Evolutionary conservation across 2,329 filamentous ascomycete genomes (phyloP).

Genomic region (Phialophora macrospora): DNA sequence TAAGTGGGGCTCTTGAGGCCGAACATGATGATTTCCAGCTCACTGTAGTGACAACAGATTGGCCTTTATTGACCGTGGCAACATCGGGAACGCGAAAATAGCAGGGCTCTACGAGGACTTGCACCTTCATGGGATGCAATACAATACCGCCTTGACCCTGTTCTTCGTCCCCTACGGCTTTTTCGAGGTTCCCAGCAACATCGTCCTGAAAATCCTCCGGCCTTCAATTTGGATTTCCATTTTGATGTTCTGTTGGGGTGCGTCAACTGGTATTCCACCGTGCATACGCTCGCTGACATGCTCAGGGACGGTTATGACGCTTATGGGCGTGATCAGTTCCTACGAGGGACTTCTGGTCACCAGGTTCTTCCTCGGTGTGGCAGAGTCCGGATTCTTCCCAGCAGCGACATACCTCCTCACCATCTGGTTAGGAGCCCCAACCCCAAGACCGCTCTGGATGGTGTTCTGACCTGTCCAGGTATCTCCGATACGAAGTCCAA

Average conservation of each 20-base stretch:
- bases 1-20: conserved; percentile 46
- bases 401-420: conserved; percentile 55
- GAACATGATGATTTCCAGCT: not conserved
- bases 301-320: conserved; percentile 52
- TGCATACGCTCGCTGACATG: not conserved
- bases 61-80: conserved; percentile 47
- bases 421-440: conserved; percentile 12
- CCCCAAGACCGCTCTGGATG: not conserved
- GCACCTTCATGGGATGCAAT: conserved; percentile 50
- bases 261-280: not conserved
- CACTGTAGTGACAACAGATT: conserved; percentile 14
- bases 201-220: conserved; percentile 51
- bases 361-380: conserved; percentile 53
- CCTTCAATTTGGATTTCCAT: conserved; percentile 34
- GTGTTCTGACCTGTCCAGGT: conserved; percentile 42
- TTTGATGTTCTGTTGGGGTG: conserved; percentile 39
- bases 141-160: conserved; percentile 40
- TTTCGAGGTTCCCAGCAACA: conserved; percentile 53
- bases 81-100: conserved; percentile 55
- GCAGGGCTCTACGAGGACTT: conserved; percentile 52
- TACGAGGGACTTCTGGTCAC: conserved; percentile 50
- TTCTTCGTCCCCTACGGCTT: conserved; percentile 39
- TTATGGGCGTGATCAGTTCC: conserved; percentile 51
- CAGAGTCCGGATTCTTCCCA: conserved; percentile 58
- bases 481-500: conserved; percentile 42